These are phyloP conservation scores for Amesomyces nigricolor DNA, from an alignment of 2,329 filamentous ascomycete species.

Conservation along the genomic window DNA sequence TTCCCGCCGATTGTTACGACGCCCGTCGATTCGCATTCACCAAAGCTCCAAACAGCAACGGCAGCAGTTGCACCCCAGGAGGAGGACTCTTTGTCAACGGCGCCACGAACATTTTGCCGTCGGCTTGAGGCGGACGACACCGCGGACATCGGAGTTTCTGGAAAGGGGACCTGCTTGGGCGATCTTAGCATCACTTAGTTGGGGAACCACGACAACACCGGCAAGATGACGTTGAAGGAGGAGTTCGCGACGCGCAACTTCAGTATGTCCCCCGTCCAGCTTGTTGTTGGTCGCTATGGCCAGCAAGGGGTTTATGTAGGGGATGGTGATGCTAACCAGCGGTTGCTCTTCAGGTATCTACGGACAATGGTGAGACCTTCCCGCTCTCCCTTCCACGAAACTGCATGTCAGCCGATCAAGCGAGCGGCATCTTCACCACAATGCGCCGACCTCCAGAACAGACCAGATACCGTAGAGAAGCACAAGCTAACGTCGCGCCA, in stretches of 20 bases:
- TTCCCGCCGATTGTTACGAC: not conserved
- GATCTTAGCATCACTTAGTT: not conserved
- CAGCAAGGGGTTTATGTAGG: not conserved
- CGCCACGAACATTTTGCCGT: no score
- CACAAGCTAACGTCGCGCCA: constrained; percentile 15
- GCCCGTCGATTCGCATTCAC: not conserved
- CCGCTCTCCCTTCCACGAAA: not conserved
- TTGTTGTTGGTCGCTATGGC: not conserved
- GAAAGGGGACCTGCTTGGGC: not conserved
- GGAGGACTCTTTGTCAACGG: not conserved
- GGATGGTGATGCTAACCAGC: constrained; percentile 22
- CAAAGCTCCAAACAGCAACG: not conserved
- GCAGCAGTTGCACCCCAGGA: not conserved
- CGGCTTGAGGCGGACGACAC: not conserved
- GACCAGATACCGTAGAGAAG: not conserved
- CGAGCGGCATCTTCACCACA: not conserved
- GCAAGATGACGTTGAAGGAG: constrained; percentile 64
- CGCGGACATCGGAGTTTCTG: no score
- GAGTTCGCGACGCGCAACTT: constrained; percentile 70
- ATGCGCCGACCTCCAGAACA: not conserved
- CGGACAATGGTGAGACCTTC: constrained; percentile 59
- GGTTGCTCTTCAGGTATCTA: constrained; percentile 57
- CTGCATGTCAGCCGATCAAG: constrained; percentile 1
- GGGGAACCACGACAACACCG: constrained; percentile 19
- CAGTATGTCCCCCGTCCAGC: constrained; percentile 47